These are phyloP conservation scores for Anthostomella pinea DNA, from an alignment of 2,329 filamentous ascomycete genomes.

Conservation along the genomic window DNA sequence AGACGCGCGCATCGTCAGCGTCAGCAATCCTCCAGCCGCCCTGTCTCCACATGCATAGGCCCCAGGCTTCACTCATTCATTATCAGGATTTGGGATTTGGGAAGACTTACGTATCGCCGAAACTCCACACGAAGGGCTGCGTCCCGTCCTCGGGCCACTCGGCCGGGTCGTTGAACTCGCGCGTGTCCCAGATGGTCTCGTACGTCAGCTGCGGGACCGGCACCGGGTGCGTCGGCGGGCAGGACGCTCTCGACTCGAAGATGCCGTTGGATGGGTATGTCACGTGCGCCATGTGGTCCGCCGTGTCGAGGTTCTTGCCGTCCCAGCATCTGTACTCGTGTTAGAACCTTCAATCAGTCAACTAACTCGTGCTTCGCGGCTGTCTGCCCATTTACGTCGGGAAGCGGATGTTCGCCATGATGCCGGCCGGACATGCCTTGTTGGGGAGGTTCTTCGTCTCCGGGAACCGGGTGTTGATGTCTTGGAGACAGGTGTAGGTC, in stretches of 20 bases:
- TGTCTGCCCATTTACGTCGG: slow-evolving; percentile 42
- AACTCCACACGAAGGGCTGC: slow-evolving; percentile 35
- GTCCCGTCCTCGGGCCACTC: slow-evolving; percentile 37
- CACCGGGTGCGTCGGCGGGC: slow-evolving; percentile 37
- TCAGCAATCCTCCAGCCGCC: too few relatives aligned
- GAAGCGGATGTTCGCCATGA: slow-evolving; percentile 43
- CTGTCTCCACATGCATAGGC: too few relatives aligned
- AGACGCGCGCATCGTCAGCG: not conserved
- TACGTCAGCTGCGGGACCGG: slow-evolving; percentile 40
- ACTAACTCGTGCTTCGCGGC: slow-evolving; percentile 16
- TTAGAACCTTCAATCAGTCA: not conserved
- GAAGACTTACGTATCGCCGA: slow-evolving; percentile 25
- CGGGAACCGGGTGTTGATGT: slow-evolving; percentile 34
- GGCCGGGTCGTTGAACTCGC: slow-evolving; percentile 34
- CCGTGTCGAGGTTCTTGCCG: slow-evolving; percentile 41
- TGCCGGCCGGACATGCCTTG: slow-evolving; percentile 39
- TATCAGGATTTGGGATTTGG: too few relatives aligned
- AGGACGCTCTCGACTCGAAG: slow-evolving; percentile 34
- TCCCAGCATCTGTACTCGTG: slow-evolving; percentile 41
- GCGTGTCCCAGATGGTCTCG: slow-evolving; percentile 38
- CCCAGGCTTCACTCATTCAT: too few relatives aligned
- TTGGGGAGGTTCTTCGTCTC: slow-evolving; percentile 39
- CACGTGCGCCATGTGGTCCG: slow-evolving; percentile 41
- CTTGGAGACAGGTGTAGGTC: slow-evolving; percentile 43
- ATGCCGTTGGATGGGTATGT: slow-evolving; percentile 39